Percentiles rank a stretch among this genome's conserved stretches.
These are phyloP conservation scores for Grammothele lineata DNA, from an alignment of 768 basidiomycete genomes.

Conservation along the genomic window DNA sequence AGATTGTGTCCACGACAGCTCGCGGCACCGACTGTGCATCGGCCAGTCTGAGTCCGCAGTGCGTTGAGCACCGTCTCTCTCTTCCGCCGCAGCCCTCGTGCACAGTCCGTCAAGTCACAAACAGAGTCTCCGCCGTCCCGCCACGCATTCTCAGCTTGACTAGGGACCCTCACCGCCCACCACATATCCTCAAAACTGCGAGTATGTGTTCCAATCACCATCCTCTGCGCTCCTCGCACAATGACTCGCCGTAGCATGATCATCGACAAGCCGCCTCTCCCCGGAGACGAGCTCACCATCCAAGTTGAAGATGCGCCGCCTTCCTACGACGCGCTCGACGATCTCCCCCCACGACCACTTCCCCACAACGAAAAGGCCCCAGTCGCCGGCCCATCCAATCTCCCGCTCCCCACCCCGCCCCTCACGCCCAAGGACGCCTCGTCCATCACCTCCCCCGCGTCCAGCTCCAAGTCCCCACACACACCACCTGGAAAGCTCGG, in stretches of 20 bases:
- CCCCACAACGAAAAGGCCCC: not conserved
- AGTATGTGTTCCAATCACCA: no score
- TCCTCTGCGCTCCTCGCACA: no score
- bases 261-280: not conserved
- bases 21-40: no score
- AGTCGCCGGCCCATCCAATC: not conserved
- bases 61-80: no score
- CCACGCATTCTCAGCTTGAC: no score
- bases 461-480: not conserved
- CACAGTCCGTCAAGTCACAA: no score
- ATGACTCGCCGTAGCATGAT: not conserved
- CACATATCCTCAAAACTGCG: no score
- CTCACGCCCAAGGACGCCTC: not conserved
- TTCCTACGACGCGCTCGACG: not conserved
- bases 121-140: no score
- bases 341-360: not conserved
- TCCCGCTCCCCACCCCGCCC: not conserved
- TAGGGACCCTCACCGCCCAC: no score
- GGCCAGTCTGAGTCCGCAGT: no score
- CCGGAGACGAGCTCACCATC: not conserved
- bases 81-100: no score
- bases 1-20: no score
- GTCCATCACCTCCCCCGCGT: not conserved
- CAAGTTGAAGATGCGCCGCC: not conserved
- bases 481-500: slow-evolving; percentile 20